Evolutionary conservation across 2,329 filamentous ascomycete genomes (phyloP).

Genomic region (Neopestalotiopsis rosae): DNA sequence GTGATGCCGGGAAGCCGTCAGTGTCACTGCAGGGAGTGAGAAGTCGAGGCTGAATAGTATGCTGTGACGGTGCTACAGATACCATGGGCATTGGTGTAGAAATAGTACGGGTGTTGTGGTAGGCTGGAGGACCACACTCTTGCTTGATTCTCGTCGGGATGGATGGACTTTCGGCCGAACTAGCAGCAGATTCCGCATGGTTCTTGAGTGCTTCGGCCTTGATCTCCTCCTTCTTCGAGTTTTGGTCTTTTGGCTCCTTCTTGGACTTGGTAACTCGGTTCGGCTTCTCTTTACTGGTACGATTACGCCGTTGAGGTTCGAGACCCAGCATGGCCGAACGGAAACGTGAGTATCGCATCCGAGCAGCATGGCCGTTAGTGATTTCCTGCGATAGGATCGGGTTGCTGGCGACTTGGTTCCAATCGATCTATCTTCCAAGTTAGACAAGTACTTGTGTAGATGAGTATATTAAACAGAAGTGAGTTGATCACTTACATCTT

Average conservation of each 20-base stretch:
- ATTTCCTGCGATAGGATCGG: conserved; percentile 59
- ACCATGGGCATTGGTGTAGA: conserved; percentile 35
- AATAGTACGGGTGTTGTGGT: conserved; percentile 32
- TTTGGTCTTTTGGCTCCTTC: conserved; percentile 36
- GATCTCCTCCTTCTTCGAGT: conserved; percentile 44
- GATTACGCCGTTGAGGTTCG: conserved; percentile 54
- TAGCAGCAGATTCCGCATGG: conserved; percentile 24
- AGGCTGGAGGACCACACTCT: conserved; percentile 38
- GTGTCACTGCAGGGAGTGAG: conserved; percentile 61
- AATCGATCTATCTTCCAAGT: conserved; percentile 56
- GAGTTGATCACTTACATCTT: conserved; percentile 55
- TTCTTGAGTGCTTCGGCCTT: conserved; percentile 43
- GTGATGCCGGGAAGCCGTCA: conserved; percentile 42
- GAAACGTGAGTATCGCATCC: conserved; percentile 65
- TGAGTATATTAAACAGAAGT: background rate
- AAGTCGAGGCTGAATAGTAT: conserved; percentile 41
- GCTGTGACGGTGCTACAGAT: conserved; percentile 32
- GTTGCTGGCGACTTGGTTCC: conserved; percentile 61
- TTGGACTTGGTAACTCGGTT: conserved; percentile 52
- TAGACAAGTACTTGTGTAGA: conserved; percentile 20
- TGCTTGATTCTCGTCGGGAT: conserved; percentile 42
- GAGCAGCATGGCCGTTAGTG: conserved; percentile 64
- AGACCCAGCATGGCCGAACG: conserved; percentile 50
- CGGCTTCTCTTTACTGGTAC: conserved; percentile 44
- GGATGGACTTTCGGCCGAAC: conserved; percentile 26